phyloP scores from a whole-genome alignment of 208 protist genomes.

The Blechomonas ayalai region DNA sequence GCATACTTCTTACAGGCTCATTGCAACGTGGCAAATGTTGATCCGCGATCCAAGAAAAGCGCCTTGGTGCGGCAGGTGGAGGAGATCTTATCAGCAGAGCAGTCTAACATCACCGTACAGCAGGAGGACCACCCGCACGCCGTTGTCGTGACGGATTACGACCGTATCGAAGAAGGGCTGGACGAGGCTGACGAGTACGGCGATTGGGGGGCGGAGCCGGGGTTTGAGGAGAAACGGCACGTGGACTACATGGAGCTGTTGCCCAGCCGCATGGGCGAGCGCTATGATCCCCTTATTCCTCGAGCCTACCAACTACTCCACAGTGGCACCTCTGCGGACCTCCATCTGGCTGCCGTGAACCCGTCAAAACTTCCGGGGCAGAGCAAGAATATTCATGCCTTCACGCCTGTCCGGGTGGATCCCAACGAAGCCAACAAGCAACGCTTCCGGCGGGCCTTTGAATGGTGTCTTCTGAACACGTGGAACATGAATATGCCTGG shows the following conservation, averaged over 20 bases:
- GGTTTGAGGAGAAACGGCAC: conserved; percentile 63
- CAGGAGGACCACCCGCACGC: conserved; percentile 28
- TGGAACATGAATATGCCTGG: conserved; percentile 88
- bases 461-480: conserved; percentile 83
- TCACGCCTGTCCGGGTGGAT: conserved; percentile 36
- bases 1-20: conserved; percentile 58
- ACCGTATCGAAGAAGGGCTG: conserved; percentile 67
- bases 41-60: conserved; percentile 58
- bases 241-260: conserved; percentile 80
- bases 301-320: conserved; percentile 85
- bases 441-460: conserved; percentile 65
- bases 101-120: conserved; percentile 33
- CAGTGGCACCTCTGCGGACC: conserved; percentile 56
- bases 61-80: conserved; percentile 82
- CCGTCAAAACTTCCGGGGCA: conserved; percentile 62
- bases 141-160: conserved; percentile 54
- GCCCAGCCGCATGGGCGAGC: conserved; percentile 45
- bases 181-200: conserved; percentile 89
- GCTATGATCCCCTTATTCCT: conserved; percentile 56
- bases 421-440: conserved; percentile 66
- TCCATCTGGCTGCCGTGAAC: conserved; percentile 37
- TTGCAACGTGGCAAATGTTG: conserved; percentile 24
- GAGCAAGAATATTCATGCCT: conserved; percentile 25
- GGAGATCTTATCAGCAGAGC: conserved; percentile 75
- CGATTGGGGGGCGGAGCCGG: conserved; percentile 86